Evolutionary conservation across 257 asterid species (phyloP).

Genomic region (Linaria vulgaris): DNA sequence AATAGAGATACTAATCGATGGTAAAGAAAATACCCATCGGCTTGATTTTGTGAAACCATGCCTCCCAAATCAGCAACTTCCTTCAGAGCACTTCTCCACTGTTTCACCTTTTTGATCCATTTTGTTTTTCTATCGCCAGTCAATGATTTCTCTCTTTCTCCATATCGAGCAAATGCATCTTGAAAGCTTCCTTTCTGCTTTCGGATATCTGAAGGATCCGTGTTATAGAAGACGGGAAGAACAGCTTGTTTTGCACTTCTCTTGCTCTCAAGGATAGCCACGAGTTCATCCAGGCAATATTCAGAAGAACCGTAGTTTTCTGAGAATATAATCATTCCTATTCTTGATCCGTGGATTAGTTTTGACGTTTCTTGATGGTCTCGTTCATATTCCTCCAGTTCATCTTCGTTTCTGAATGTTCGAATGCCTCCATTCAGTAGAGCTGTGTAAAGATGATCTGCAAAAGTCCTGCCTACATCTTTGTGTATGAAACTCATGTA

Average conservation of each 20-base stretch:
- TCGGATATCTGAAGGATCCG: not conserved
- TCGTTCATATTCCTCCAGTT: not conserved
- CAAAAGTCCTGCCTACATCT: slow-evolving; percentile 3
- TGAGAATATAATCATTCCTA: not conserved
- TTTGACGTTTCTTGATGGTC: not conserved
- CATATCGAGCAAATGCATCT: not conserved
- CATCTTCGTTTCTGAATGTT: not conserved
- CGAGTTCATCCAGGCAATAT: not conserved
- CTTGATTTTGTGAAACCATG: slow-evolving; percentile 5
- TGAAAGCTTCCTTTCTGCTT: not conserved
- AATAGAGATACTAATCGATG: not conserved
- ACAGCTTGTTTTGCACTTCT: not conserved
- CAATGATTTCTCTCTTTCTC: not conserved
- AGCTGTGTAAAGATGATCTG: not conserved
- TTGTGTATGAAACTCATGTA: not conserved
- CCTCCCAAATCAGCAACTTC: slow-evolving; percentile 3
- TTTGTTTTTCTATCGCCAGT: not conserved
- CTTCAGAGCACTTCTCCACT: not conserved
- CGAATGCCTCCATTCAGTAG: not conserved
- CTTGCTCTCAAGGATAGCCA: not conserved
- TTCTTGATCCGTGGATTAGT: not conserved
- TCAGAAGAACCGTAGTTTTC: not conserved
- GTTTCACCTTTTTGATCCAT: not conserved
- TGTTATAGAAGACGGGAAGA: not conserved
- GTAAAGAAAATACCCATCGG: not conserved